These are phyloP conservation scores for Helianthus tuberosus DNA, from an alignment of 129 eudicot genomes.

Conservation along the genomic window DNA sequence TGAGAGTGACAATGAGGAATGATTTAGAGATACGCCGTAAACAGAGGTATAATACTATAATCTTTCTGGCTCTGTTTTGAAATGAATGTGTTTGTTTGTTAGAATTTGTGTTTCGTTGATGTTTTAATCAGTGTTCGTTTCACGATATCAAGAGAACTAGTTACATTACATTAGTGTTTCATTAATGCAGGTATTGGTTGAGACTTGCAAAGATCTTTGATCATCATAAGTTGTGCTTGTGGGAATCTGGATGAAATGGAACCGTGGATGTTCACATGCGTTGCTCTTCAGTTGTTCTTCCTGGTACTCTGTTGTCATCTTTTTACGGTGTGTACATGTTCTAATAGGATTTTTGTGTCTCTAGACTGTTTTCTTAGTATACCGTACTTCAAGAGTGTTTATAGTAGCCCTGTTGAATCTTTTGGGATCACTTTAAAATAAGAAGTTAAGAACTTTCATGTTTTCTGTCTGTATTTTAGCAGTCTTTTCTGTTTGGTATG, in stretches of 20 bases:
- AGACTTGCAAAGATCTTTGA: conserved; percentile 2
- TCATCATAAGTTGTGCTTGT: background rate
- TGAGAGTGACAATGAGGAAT: conserved; percentile 91
- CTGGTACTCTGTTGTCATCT: background rate
- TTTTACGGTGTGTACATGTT: conserved; percentile 7
- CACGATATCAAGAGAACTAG: background rate
- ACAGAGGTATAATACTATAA: conserved; percentile 3
- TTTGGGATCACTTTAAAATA: conserved; percentile 9
- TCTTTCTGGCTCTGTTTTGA: background rate
- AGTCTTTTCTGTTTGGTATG: too few species aligned
- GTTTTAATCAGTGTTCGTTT: too few species aligned
- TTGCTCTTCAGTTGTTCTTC: background rate
- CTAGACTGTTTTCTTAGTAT: background rate
- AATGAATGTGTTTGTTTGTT: background rate
- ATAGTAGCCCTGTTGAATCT: background rate
- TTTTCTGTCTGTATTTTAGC: background rate
- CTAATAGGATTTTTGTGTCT: background rate
- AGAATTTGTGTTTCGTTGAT: background rate
- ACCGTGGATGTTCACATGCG: background rate
- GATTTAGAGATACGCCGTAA: conserved; percentile 21
- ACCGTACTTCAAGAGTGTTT: background rate
- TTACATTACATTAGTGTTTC: background rate
- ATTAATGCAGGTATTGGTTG: background rate
- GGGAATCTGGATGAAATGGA: background rate
- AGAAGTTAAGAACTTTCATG: background rate